Base-by-base conservation (phyloP, 805 yeast species). In the Zygosaccharomyces kombuchaensis region DNA sequence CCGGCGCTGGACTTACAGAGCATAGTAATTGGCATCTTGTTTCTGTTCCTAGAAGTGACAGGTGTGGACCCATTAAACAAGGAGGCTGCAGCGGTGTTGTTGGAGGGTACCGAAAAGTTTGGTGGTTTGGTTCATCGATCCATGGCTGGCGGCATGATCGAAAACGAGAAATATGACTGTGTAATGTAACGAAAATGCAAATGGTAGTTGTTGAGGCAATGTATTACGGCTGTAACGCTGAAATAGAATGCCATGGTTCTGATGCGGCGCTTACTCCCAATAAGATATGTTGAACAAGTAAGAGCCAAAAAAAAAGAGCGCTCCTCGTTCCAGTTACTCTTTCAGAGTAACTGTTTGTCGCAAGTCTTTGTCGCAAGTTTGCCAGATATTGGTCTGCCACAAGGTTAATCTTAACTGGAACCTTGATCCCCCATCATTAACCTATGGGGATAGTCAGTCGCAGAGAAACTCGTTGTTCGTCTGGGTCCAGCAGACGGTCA, bases 51-150 rank as follows among this genome's bases (percentile, higher is more conserved):
- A 44, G 97, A 91, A 55, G 96, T 97, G 6, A 91, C 88, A 62
- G 84, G 95, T 1, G 82, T 81, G 50, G 98, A 91, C 63, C 98
- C 98, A 2, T 74, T 91, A 56, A 93, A 93, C 64, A 87, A 89
- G 59, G 85, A 77, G n/a, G 95, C 96, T 2, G 96, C 96, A 2
- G 76, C 77, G 37, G 72, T 71, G 22, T 66, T 82, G 46, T 68
- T 65, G 9, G 67, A 66, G 47, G 73, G 74, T 57, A 72, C 73
- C 13, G 61, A 63, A 2, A 51, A 59, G 31, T 91, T 89, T 65
- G 71, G 71, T 16, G 60, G 71, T 17, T 74, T 78, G 48, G 96
- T 87, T 2, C 61, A 57, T 30, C 58, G 64, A 13, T 66, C 91
- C 2, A 86, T 90, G 95, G 64, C 68, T 34, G 98, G 98, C n/a